Evolutionary conservation across 768 basidiomycete species (phyloP).

Genomic region (Lactifluus subvellereus): DNA sequence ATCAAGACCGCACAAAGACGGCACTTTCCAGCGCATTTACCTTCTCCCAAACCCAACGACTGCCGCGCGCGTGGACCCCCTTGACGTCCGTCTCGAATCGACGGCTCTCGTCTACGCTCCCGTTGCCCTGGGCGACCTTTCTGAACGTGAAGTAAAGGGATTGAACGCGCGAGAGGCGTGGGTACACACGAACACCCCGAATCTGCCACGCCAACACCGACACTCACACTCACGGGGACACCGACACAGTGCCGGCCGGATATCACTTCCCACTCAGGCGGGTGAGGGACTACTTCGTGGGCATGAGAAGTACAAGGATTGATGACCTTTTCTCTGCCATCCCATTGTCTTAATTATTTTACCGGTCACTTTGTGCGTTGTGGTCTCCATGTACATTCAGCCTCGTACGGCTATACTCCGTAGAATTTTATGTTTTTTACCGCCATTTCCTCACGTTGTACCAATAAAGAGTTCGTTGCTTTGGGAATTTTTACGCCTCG

Average conservation of each 20-base stretch:
- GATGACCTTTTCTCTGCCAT: neutral
- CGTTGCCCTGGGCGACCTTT: conserved; percentile 50
- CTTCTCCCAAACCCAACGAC: conserved; percentile 45
- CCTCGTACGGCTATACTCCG: neutral
- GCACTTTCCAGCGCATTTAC: conserved; percentile 53
- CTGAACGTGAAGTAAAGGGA: conserved; percentile 45
- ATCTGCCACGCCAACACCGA: conserved; percentile 28
- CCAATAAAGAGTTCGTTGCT: conserved; percentile 13
- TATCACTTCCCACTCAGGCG: conserved; percentile 37
- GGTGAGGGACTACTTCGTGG: conserved; percentile 43
- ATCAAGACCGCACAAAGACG: conserved; percentile 22
- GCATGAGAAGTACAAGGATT: conserved; percentile 26
- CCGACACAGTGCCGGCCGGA: conserved; percentile 25
- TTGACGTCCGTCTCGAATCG: neutral
- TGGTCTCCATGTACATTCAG: neutral
- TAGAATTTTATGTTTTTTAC: neutral
- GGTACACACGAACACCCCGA: conserved; percentile 36
- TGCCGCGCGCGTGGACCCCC: conserved; percentile 24
- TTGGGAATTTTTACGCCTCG: neutral
- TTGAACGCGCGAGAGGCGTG: conserved; percentile 60
- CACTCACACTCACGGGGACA: conserved; percentile 24
- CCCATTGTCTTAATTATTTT: neutral
- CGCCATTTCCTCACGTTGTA: conserved; percentile 5
- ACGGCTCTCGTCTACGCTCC: conserved; percentile 59
- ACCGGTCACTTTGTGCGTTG: neutral